These are phyloP conservation scores for Trichoderma endophyticum DNA, from an alignment of 2,329 filamentous ascomycete species.

Conservation along the genomic window DNA sequence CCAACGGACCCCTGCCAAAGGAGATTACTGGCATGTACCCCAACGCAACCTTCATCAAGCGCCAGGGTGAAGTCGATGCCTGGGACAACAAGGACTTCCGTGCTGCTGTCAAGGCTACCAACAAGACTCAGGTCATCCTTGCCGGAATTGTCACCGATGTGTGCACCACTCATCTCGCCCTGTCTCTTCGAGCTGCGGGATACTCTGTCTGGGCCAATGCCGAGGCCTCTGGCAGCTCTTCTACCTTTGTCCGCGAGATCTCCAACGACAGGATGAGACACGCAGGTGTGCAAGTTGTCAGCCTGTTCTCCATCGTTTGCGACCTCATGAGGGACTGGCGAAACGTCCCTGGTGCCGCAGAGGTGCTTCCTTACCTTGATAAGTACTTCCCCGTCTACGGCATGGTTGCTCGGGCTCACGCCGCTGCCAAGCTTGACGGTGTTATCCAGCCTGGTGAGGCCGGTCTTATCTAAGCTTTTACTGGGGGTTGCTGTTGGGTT, in stretches of 20 bases:
- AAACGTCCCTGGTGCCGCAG: conserved; percentile 46
- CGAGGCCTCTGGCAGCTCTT: conserved; percentile 67
- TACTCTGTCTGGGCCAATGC: conserved; percentile 73
- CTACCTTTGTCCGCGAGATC: conserved; percentile 42
- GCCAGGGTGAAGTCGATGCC: conserved; percentile 71
- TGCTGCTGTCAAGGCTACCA: conserved; percentile 60
- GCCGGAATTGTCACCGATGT: conserved; percentile 73
- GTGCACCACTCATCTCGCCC: conserved; percentile 69
- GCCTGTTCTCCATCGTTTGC: conserved; percentile 60
- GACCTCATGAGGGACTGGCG: conserved; percentile 73
- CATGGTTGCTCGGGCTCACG: conserved; percentile 49
- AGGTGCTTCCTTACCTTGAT: conserved; percentile 63
- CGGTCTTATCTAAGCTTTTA: not conserved
- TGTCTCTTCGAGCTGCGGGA: conserved; percentile 67
- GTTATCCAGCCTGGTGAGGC: conserved; percentile 4
- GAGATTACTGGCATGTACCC: conserved; percentile 53
- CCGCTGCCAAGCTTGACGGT: conserved; percentile 7
- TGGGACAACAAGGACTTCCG: conserved; percentile 73
- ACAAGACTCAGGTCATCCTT: conserved; percentile 67
- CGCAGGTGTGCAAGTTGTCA: conserved; percentile 63
- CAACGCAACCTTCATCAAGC: conserved; percentile 60
- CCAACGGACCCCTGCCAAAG: conserved; percentile 64
- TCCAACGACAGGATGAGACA: conserved; percentile 64
- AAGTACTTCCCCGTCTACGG: conserved; percentile 64
- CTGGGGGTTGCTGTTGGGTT: not conserved